Evolutionary conservation across 257 asterid genomes (phyloP).

Genomic region (Nemophila menziesii): DNA sequence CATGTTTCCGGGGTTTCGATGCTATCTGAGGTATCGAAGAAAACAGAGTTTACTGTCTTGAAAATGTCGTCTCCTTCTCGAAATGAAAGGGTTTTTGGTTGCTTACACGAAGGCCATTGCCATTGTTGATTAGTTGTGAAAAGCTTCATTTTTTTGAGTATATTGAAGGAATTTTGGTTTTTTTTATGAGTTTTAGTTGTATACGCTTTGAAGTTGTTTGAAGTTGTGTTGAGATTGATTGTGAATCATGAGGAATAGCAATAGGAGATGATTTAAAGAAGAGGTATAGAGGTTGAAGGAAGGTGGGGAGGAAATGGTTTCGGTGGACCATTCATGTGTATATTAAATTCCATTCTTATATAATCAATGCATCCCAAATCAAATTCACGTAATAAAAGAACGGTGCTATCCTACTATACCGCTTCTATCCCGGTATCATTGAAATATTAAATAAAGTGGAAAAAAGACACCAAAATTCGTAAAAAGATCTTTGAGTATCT

Average conservation of each 20-base stretch:
- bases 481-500: too few species aligned
- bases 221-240: slow-evolving; percentile 15
- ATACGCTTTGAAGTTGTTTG: neutral
- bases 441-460: too few species aligned
- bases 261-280: slow-evolving; percentile 7
- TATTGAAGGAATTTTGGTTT: neutral
- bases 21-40: slow-evolving; percentile 29
- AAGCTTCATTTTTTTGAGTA: slow-evolving; percentile 20
- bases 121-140: slow-evolving; percentile 11
- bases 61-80: slow-evolving; percentile 8
- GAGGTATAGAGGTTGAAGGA: slow-evolving; percentile 18
- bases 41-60: slow-evolving; percentile 43
- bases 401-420: too few species aligned
- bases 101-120: slow-evolving; percentile 23
- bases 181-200: slow-evolving; percentile 4
- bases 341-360: slow-evolving; percentile 21
- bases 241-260: slow-evolving; percentile 23
- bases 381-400: slow-evolving; percentile 1
- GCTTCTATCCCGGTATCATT: too few species aligned
- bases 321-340: slow-evolving; percentile 40
- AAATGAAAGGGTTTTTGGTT: slow-evolving; percentile 15
- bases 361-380: slow-evolving; percentile 23
- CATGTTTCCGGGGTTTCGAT: slow-evolving; percentile 28
- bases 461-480: too few species aligned
- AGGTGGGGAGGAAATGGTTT: slow-evolving; percentile 42